phyloP scores from a whole-genome alignment of 352 stramenopile genomes.

The Phytophthora pluvialis region DNA sequence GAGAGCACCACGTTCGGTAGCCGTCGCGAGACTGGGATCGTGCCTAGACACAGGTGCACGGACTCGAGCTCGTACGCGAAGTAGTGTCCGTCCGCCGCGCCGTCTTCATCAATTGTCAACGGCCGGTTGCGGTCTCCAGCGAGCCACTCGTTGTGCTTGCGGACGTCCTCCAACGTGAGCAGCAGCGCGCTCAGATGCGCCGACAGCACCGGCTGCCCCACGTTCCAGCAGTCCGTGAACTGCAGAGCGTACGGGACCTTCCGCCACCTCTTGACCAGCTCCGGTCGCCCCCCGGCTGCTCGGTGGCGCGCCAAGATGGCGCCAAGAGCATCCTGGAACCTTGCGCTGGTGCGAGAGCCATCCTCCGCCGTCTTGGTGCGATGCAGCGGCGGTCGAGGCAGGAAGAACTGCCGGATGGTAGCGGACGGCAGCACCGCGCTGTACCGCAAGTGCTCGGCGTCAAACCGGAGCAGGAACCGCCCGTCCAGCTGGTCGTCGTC shows the following conservation, averaged over 20 bases:
- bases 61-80: constrained; percentile 43
- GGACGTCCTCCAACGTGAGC: constrained; percentile 32
- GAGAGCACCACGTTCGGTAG: constrained; percentile 28
- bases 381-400: constrained; percentile 16
- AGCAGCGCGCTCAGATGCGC: constrained; percentile 34
- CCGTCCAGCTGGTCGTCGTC: constrained; percentile 39
- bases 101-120: constrained; percentile 14
- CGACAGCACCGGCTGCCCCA: constrained; percentile 26
- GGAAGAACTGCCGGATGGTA: constrained; percentile 38
- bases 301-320: constrained; percentile 24
- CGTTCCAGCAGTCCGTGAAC: constrained; percentile 31
- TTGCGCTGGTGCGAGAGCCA: constrained; percentile 14
- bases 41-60: constrained; percentile 40
- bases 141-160: constrained; percentile 24
- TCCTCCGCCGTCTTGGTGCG: background rate
- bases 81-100: constrained; percentile 31
- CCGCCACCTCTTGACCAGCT: constrained; percentile 21
- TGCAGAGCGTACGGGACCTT: constrained; percentile 34
- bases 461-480: constrained; percentile 37
- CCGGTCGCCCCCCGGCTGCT: constrained; percentile 3
- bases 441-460: constrained; percentile 35
- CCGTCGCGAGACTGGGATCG: constrained; percentile 25
- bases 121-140: background rate
- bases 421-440: constrained; percentile 33
- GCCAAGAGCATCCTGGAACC: constrained; percentile 28